A percentile compares a stretch with the other conserved stretches of the same genome.
Conservation (phyloP, 805 yeast species). For the Tetrapisispora nanseiensis region DNA sequence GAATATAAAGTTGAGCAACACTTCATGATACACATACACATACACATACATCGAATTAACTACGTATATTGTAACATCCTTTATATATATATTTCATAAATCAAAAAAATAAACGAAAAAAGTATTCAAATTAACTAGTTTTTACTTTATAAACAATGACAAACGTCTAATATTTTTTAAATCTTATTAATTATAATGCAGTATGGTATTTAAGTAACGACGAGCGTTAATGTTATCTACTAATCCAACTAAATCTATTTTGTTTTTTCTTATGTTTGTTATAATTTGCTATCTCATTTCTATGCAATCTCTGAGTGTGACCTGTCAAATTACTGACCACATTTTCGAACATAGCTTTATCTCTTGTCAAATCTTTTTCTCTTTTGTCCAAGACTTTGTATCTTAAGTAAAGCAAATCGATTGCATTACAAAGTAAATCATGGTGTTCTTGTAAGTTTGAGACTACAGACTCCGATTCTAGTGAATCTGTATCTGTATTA, state of each 20-base stretch:
- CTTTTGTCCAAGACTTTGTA: slow-evolving; percentile 32
- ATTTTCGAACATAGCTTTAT: slow-evolving; percentile 69
- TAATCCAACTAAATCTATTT: slow-evolving; percentile 14
- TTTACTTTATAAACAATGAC: no score
- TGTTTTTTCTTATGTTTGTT: slow-evolving; percentile 26
- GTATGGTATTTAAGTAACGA: neutral
- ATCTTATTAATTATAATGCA: neutral
- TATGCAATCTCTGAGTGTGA: slow-evolving; percentile 70
- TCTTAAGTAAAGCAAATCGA: slow-evolving; percentile 20
- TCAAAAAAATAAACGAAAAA: neutral
- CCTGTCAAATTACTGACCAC: slow-evolving; percentile 88
- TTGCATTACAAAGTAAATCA: slow-evolving; percentile 21
- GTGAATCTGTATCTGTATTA: slow-evolving; percentile 3
- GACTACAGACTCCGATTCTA: slow-evolving; percentile 5
- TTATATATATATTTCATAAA: slow-evolving; percentile 5
- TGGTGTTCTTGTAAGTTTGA: slow-evolving; percentile 15
- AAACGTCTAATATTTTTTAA: neutral
- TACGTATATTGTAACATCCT: slow-evolving; percentile 1
- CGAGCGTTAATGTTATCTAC: neutral
- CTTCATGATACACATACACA: neutral
- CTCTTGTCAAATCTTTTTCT: slow-evolving; percentile 41
- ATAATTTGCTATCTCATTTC: slow-evolving; percentile 35
- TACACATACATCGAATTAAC: neutral
- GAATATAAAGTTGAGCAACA: slow-evolving; percentile 19
- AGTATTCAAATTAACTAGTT: no score